phyloP scores from a whole-genome alignment of 2,329 filamentous ascomycete species.

The Neocatenulostroma microsporum region DNA sequence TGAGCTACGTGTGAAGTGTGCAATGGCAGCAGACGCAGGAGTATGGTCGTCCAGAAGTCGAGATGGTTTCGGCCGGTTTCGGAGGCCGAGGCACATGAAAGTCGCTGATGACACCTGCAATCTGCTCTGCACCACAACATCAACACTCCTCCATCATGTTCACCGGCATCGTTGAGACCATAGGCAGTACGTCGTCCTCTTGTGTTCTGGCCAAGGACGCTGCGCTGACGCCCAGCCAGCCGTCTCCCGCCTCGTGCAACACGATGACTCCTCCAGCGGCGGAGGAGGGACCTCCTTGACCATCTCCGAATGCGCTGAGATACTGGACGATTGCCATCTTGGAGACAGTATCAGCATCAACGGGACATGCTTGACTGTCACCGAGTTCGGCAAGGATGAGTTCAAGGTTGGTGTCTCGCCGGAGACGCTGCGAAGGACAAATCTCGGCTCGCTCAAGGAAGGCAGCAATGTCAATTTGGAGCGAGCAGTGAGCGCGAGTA shows the following conservation, averaged over 20 bases:
- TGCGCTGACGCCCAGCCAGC: conserved; percentile 47
- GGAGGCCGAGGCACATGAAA: too few species aligned
- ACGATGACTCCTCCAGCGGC: conserved; percentile 63
- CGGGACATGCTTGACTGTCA: conserved; percentile 92
- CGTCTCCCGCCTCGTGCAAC: conserved; percentile 70
- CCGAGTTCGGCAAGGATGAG: conserved; percentile 50
- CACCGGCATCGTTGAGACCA: conserved; percentile 85
- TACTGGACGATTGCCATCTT: conserved; percentile 74
- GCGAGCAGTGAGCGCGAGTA: conserved; percentile 80
- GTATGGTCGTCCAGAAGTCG: too few species aligned
- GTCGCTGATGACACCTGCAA: too few species aligned
- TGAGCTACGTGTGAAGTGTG: too few species aligned
- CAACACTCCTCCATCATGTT: conserved; percentile 60
- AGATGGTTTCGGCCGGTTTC: too few species aligned
- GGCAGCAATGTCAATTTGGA: conserved; percentile 80
- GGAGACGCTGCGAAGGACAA: conserved; percentile 91
- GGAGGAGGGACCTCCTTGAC: conserved; percentile 83
- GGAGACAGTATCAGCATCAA: conserved; percentile 95
- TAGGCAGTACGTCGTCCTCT: conserved; percentile 63
- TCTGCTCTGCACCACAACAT: too few species aligned
- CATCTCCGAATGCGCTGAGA: conserved; percentile 64
- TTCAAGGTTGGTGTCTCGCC: conserved; percentile 95
- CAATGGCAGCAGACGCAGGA: too few species aligned
- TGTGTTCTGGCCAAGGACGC: conserved; percentile 25
- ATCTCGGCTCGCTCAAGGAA: conserved; percentile 67